These are phyloP conservation scores for Phyllosticta capitalensis DNA, from an alignment of 2,329 filamentous ascomycete species.

Conservation along the genomic window DNA sequence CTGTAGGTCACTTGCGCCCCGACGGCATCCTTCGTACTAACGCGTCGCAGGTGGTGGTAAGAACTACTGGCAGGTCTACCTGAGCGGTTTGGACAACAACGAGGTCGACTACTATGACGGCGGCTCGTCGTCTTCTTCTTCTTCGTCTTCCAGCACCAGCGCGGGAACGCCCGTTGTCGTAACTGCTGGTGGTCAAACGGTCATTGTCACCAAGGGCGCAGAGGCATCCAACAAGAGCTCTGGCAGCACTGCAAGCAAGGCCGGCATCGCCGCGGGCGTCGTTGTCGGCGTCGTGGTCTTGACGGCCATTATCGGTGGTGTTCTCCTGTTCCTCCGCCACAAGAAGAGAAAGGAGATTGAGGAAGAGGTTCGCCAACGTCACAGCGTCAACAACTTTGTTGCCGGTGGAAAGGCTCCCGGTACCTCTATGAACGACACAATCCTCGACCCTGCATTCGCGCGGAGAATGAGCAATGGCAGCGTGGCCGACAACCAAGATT, in stretches of 20 bases:
- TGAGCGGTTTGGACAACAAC: slow-evolving; percentile 39
- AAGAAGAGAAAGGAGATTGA: slow-evolving; percentile 69
- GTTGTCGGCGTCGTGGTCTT: slow-evolving; percentile 73
- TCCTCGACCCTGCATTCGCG: slow-evolving; percentile 75
- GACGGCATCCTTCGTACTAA: slow-evolving; percentile 11
- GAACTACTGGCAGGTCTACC: slow-evolving; percentile 41
- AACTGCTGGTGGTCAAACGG: slow-evolving; percentile 22
- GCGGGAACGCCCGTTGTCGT: slow-evolving; percentile 19
- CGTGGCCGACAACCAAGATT: slow-evolving; percentile 95
- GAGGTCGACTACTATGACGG: slow-evolving; percentile 25
- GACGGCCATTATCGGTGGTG: slow-evolving; percentile 55
- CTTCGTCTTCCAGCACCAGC: slow-evolving; percentile 9
- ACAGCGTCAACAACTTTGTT: slow-evolving; percentile 62
- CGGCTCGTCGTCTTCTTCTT: slow-evolving; percentile 19
- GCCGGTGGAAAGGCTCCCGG: slow-evolving; percentile 52
- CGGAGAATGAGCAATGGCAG: slow-evolving; percentile 86
- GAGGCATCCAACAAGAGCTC: slow-evolving; percentile 36
- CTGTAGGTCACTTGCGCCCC: slow-evolving; percentile 46
- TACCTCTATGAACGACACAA: slow-evolving; percentile 66
- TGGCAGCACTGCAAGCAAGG: slow-evolving; percentile 51
- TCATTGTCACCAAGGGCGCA: slow-evolving; percentile 22
- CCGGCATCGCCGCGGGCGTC: slow-evolving; percentile 76
- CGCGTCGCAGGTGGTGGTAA: slow-evolving; percentile 46
- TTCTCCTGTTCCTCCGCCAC: slow-evolving; percentile 65
- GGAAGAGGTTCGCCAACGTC: slow-evolving; percentile 71